Base-by-base conservation (phyloP, 2,329 filamentous ascomycete species). In the Lecanosticta acicola region DNA sequence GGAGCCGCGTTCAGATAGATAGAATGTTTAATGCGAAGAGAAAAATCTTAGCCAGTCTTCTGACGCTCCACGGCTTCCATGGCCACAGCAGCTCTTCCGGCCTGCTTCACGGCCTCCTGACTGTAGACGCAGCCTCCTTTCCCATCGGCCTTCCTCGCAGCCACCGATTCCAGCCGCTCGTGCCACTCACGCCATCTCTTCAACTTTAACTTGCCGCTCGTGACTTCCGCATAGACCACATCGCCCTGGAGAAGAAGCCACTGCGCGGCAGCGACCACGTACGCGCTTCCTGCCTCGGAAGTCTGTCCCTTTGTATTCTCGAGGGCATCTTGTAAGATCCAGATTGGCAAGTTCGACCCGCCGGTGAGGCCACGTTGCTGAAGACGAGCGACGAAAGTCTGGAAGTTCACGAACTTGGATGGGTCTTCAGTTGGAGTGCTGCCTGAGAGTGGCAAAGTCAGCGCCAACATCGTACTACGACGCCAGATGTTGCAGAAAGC, bases 1-100 rank as follows among this genome's bases (percentile, higher is more conserved):
- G n/a, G n/a, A n/a, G n/a, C n/a, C n/a, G n/a, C n/a, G n/a, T n/a
- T n/a, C n/a, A n/a, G n/a, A n/a, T n/a, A n/a, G n/a, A n/a, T n/a
- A n/a, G n/a, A n/a, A n/a, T n/a, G n/a, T n/a, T n/a, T n/a, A n/a
- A n/a, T n/a, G n/a, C n/a, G n/a, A n/a, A n/a, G n/a, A n/a, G n/a
- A n/a, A n/a, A n/a, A n/a, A n/a, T n/a, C n/a, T 43, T 17, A 43
- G 14, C 41, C 33, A 17, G 21, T 19, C 34, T 44, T 44, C 14
- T 38, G 13, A 10, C 19, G 33, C 33, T 46, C 43, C 3, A 46
- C 26, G 20, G 37, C 43, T 8, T 41, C 26, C 24, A 46, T 41
- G 14, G 36, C 43, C 14, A 34, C 43, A 17, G 36, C 18, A 29
- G 37, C 43, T 14, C 18, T 3, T 9, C 37, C 43, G 18, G 37